Base-by-base conservation (phyloP, 2,329 filamentous ascomycete species). In the Hyphodiscus sp. region DNA sequence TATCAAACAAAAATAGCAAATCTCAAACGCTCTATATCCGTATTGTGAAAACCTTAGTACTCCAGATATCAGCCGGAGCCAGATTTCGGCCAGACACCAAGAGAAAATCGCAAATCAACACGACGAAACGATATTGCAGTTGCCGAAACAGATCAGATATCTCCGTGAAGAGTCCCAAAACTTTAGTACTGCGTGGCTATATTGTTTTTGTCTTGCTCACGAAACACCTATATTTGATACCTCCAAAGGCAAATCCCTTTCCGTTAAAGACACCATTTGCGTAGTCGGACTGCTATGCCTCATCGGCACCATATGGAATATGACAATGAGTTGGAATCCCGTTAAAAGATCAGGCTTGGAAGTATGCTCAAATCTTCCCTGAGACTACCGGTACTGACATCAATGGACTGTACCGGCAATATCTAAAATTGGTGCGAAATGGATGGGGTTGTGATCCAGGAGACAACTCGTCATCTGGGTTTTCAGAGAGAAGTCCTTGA, bases 211-310 rank as follows among this genome's bases (percentile, higher is more conserved):
- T 23, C 38, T 59, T 9, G 33, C 50, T 11, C 56, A 59, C 41
- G 59, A 60, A 43, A 52, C 54, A 16, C 58, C 60, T 11, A 18
- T 43, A 16, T 54, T 54, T 6, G 42, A 49, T 20, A 26, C 59
- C 10, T 53, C 77, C n/a, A 67, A 57, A 49, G 74, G 72, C 0
- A 80, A 75, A 48, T 74, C 71, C 0, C 61, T 80, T 2, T 77
- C 75, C 53, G 56, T 81, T 15, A 81, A 81, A 60, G 79, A 82
- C 57, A 78, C 76, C 29, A 75, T 81, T 41, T 73, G 75, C 2
- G 76, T 81, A 1, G 76, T 76, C 1, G 75, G 73, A 0, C 75
- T 82, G 1, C 77, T 78, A 0, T 76, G 79, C 50, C 71, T 80
- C 51, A 73, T 75, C 43, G 77, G 79, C 16, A 38, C 33, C 33